Evolutionary conservation across 371 early-diverging fungal species (phyloP).

Genomic region (Mortierella sp.): DNA sequence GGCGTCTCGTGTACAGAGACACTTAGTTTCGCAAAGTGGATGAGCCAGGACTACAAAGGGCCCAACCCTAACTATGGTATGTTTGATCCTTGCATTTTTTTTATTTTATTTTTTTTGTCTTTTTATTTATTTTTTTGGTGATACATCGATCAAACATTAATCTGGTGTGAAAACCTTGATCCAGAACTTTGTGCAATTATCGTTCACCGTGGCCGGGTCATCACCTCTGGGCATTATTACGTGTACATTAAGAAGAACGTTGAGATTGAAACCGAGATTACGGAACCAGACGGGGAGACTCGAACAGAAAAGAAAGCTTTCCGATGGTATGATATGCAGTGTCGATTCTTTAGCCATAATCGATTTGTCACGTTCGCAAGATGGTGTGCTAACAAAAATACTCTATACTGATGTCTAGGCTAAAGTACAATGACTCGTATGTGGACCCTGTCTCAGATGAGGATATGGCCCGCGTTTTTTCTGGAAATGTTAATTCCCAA

Average conservation of each 20-base stretch:
- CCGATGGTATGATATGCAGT: constrained; percentile 22
- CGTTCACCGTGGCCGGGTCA: constrained; percentile 38
- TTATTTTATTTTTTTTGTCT: neutral
- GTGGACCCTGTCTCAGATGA: constrained; percentile 38
- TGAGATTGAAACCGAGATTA: constrained; percentile 33
- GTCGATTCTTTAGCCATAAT: too few species aligned
- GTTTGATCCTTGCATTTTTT: neutral
- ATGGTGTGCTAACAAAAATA: too few species aligned
- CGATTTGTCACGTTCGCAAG: too few species aligned
- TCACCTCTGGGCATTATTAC: constrained; percentile 47
- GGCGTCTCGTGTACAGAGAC: constrained; percentile 40
- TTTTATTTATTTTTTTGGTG: neutral
- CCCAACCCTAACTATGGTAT: constrained; percentile 31
- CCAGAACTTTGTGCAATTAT: constrained; percentile 48
- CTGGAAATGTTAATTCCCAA: constrained; percentile 21
- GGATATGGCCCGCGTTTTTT: constrained; percentile 39
- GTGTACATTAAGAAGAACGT: constrained; percentile 37
- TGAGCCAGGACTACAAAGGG: constrained; percentile 29
- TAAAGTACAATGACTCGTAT: constrained; percentile 44
- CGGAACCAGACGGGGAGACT: constrained; percentile 24
- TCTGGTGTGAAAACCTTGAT: neutral
- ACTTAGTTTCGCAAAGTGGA: constrained; percentile 41
- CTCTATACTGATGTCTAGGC: constrained; percentile 9
- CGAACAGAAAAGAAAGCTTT: constrained; percentile 22
- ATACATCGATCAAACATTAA: neutral